Base-by-base conservation (phyloP, 116 monocot species). In the Cymodocea nodosa region DNA sequence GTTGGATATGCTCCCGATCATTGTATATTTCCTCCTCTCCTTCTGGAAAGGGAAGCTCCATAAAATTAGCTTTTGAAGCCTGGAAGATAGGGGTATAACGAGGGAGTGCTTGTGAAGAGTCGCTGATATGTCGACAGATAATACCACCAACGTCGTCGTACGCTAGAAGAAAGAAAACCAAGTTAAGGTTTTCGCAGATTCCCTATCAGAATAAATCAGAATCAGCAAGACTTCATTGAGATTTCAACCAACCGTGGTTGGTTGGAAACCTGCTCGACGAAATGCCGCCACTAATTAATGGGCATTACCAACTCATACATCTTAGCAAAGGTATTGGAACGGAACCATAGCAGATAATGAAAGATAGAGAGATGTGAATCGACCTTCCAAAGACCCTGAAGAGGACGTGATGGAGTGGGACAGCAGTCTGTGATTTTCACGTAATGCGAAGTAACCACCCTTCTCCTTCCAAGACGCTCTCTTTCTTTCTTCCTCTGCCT, bases 341-440 rank as follows among this genome's bases (percentile, higher is more conserved):
- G 4, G 34, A 25, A 16, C 6, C 14, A 3, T 37, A 9, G 34
- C 53, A 35, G 22, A 12, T 7, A 20, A 59, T 14, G 50, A 15
- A 65, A 14, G 25, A 51, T 10, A 50, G 14, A 50, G 14, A 12
- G 50, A 62, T 44, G 16, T 62, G 18, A n/a, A 62, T 70, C 64
- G 66, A 99, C 98, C 98, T 92, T 99, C 98, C 98, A 99, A 51
- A 92, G 73, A 9, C 92, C 98, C 68, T 92, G 92, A 18, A 99
- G 67, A 66, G 98, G 98, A 50, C 89, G 72, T 1, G 61, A 55
- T 6, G 73, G 71, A 15, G 80, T 92, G 11, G 98, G 89, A 51
- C 39, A 72, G 36, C 70, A 77, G 30, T 84, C 74, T 0, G 30
- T 58, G 19, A 99, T 86, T 77, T 77, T 92, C 52, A 99, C 73